A percentile compares a stretch with the other conserved stretches of the same genome.
phyloP scores from a whole-genome alignment of 2,329 filamentous ascomycete species.

The Epichloe elymi region DNA sequence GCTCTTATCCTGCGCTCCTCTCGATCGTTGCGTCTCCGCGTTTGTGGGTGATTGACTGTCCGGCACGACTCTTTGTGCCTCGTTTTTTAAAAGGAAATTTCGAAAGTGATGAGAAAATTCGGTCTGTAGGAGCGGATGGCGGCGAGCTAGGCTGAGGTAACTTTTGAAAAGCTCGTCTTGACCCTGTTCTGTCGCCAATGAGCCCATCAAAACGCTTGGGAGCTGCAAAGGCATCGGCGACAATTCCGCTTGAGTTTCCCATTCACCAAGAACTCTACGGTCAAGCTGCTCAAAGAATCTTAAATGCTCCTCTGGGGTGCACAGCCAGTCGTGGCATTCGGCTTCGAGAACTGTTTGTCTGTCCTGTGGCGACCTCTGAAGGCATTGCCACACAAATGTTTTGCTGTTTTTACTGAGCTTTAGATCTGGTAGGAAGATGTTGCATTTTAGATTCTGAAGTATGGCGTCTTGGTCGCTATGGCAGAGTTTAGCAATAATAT shows the following conservation, averaged over 20 bases:
- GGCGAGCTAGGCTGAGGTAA: background rate
- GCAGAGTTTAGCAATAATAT: slow-evolving; percentile 14
- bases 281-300: slow-evolving; percentile 21
- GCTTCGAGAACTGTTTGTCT: slow-evolving; percentile 18
- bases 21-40: background rate
- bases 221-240: slow-evolving; percentile 22
- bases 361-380: slow-evolving; percentile 14
- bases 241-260: slow-evolving; percentile 14
- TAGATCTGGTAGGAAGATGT: slow-evolving; percentile 7
- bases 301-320: slow-evolving; percentile 17
- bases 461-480: slow-evolving; percentile 16
- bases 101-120: slow-evolving; percentile 1
- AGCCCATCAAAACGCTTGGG: slow-evolving; percentile 12
- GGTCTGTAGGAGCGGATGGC: slow-evolving; percentile 1
- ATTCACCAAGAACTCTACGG: slow-evolving; percentile 13
- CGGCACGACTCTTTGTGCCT: background rate
- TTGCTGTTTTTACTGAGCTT: slow-evolving; percentile 14
- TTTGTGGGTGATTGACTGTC: background rate
- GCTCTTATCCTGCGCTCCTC: background rate
- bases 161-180: background rate
- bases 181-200: background rate
- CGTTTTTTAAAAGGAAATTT: background rate
- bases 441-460: slow-evolving; percentile 7
- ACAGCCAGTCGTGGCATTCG: slow-evolving; percentile 21
- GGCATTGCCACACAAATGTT: slow-evolving; percentile 19